Evolutionary conservation across 2,329 filamentous ascomycete genomes (phyloP).

Genomic region (Myriosclerotinia duriaeana): DNA sequence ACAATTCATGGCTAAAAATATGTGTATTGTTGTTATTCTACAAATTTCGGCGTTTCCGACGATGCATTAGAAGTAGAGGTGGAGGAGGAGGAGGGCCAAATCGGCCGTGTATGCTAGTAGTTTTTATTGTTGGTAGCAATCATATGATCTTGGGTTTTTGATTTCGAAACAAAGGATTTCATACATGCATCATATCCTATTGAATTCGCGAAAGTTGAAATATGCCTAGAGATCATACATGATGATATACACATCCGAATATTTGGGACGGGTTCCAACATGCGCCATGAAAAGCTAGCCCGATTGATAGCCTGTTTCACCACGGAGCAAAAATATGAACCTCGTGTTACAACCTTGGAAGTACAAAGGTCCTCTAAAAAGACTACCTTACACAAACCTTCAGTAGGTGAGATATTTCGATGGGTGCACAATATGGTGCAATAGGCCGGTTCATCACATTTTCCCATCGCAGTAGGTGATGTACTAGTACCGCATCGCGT

Average conservation of each 20-base stretch:
- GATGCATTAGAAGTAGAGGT: slow-evolving; percentile 41
- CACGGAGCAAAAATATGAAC: background rate
- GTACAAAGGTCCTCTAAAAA: background rate
- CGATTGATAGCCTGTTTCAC: background rate
- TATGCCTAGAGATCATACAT: background rate
- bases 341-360: background rate
- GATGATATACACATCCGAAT: background rate
- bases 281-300: background rate
- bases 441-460: background rate
- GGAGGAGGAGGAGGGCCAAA: slow-evolving; percentile 34
- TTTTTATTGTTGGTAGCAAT: slow-evolving; percentile 37
- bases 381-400: background rate
- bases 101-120: slow-evolving; percentile 41
- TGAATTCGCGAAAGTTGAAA: background rate
- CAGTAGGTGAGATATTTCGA: background rate
- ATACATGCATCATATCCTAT: background rate
- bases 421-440: background rate
- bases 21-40: slow-evolving; percentile 38
- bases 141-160: slow-evolving; percentile 28
- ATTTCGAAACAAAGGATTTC: slow-evolving; percentile 18
- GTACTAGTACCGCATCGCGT: background rate
- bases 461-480: background rate
- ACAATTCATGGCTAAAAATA: slow-evolving; percentile 35
- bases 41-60: slow-evolving; percentile 39
- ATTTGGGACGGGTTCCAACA: background rate